These are phyloP conservation scores for Ceratocystis colombiana DNA, from an alignment of 2,329 filamentous ascomycete species.

Conservation along the genomic window DNA sequence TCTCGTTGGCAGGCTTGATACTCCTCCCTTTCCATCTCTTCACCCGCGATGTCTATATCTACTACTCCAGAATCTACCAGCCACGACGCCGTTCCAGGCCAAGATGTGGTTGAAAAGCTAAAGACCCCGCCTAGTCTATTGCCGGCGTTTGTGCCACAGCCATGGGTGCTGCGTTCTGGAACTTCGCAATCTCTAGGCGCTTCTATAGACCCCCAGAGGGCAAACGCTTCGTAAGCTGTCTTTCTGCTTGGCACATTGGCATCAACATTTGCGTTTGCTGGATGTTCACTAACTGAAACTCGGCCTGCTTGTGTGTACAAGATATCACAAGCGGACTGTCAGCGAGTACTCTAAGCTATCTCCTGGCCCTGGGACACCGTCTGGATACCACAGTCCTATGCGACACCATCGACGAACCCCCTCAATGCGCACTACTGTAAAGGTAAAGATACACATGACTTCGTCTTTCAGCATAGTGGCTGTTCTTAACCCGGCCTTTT, in stretches of 20 bases:
- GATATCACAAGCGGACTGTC: constrained; percentile 23
- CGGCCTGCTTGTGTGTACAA: constrained; percentile 12
- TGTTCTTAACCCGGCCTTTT: constrained; percentile 8
- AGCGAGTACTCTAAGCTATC: constrained; percentile 25
- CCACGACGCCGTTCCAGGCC: background rate
- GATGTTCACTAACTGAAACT: background rate
- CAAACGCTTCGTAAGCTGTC: constrained; percentile 17
- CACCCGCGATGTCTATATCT: background rate
- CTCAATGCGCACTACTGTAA: constrained; percentile 48
- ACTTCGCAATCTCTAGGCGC: constrained; percentile 10
- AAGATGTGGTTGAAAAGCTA: background rate
- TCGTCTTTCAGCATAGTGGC: constrained; percentile 1
- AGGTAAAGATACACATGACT: constrained; percentile 35
- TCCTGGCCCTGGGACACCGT: constrained; percentile 16
- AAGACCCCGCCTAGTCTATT: constrained; percentile 11
- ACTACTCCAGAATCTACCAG: background rate
- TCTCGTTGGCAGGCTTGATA: background rate
- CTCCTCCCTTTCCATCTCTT: no score
- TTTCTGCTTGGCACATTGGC: background rate
- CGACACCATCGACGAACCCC: constrained; percentile 50
- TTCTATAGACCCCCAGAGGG: background rate
- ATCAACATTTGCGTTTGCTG: background rate
- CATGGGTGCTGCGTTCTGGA: constrained; percentile 12
- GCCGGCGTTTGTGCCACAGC: constrained; percentile 20
- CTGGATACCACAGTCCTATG: constrained; percentile 38